Evolutionary conservation across 192 early-diverging fungal species (phyloP).

Genomic region (Diversispora epigaea): DNA sequence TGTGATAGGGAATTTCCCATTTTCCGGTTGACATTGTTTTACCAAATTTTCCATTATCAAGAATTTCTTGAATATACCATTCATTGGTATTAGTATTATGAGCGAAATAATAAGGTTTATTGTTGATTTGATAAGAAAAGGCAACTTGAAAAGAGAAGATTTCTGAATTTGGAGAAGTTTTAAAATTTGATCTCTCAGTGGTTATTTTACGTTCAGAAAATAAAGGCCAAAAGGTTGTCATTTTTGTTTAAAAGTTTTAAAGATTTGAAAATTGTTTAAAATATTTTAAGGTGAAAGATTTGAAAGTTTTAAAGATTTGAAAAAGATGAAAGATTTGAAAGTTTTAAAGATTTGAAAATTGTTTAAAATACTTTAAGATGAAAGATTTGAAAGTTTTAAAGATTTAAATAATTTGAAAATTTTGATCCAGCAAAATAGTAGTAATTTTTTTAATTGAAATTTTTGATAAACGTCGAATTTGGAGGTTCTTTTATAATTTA

Average conservation of each 20-base stretch:
- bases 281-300: too few species aligned
- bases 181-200: neutral
- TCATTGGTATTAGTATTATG: neutral
- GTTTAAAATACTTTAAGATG: too few species aligned
- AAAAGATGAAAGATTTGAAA: too few species aligned
- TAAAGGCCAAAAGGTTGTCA: neutral
- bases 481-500: too few species aligned
- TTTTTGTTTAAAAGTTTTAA: neutral
- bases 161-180: neutral
- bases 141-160: neutral
- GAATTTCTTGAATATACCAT: conserved; percentile 15
- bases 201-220: neutral
- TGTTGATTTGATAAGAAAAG: conserved; percentile 10
- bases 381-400: too few species aligned
- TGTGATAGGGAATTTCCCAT: neutral
- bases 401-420: too few species aligned
- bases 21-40: neutral
- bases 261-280: too few species aligned
- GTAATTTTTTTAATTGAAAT: too few species aligned
- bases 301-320: too few species aligned
- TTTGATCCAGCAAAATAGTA: too few species aligned
- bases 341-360: too few species aligned
- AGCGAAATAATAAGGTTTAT: conserved; percentile 1
- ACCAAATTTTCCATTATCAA: conserved; percentile 1
- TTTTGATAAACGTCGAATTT: too few species aligned